Evolutionary conservation across 2,329 filamentous ascomycete genomes (phyloP).

Genomic region (Talaromyces sp.): DNA sequence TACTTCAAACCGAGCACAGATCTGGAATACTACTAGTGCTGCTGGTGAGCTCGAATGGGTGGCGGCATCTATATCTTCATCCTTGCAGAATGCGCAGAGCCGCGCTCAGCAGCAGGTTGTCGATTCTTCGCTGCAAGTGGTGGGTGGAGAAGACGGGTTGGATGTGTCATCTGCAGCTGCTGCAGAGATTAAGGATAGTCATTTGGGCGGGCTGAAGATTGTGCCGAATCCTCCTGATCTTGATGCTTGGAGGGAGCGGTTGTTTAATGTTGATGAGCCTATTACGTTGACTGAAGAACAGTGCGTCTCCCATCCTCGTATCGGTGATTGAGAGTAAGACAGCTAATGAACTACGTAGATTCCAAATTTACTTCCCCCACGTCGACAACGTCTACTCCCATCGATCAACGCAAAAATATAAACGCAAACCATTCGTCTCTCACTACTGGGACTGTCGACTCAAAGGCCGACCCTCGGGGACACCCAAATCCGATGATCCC

Average conservation of each 20-base stretch:
- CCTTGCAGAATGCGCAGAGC: conserved; percentile 19
- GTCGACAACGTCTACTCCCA: conserved; percentile 84
- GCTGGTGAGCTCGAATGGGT: conserved; percentile 25
- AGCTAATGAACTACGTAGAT: conserved; percentile 48
- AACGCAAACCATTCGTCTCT: conserved; percentile 76
- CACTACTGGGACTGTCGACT: conserved; percentile 84
- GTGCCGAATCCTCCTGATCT: conserved; percentile 67
- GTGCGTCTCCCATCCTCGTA: conserved; percentile 46
- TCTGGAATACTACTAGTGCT: neutral
- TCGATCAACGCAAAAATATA: conserved; percentile 76
- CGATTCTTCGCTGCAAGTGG: conserved; percentile 23
- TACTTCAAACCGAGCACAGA: conserved; percentile 13
- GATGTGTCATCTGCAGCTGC: conserved; percentile 22
- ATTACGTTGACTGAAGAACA: conserved; percentile 73
- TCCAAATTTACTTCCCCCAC: conserved; percentile 78
- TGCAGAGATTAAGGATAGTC: conserved; percentile 24
- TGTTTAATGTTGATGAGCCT: conserved; percentile 73
- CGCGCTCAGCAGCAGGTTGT: neutral
- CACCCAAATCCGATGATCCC: conserved; percentile 74
- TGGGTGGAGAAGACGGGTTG: conserved; percentile 24
- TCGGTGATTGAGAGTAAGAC: too few relatives aligned
- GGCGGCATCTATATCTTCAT: conserved; percentile 22
- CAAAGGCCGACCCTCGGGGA: conserved; percentile 75
- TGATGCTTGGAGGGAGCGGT: conserved; percentile 65
- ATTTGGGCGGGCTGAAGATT: conserved; percentile 49